A percentile compares a stretch with the other conserved stretches of the same genome.
Evolutionary conservation across 2,329 filamentous ascomycete genomes (phyloP).

Genomic region (Stagonosporopsis tanaceti): DNA sequence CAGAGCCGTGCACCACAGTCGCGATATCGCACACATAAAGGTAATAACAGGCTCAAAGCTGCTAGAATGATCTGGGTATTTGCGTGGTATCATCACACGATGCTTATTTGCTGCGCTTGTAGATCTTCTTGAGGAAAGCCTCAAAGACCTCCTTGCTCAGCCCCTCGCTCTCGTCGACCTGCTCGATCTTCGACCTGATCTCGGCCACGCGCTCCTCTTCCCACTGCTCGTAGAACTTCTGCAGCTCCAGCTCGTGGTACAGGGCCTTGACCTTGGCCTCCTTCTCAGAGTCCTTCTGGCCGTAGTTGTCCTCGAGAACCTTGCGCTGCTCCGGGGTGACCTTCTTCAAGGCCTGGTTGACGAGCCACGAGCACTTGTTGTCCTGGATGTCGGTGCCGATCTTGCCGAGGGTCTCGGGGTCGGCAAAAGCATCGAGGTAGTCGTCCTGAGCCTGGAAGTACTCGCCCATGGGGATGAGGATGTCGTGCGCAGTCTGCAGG

Average conservation of each 20-base stretch:
- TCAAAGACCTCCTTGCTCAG: slow-evolving; percentile 92
- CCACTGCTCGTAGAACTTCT: slow-evolving; percentile 84
- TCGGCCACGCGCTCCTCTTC: slow-evolving; percentile 88
- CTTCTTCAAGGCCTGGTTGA: slow-evolving; percentile 89
- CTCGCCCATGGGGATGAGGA: slow-evolving; percentile 95
- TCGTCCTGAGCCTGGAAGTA: slow-evolving; percentile 99
- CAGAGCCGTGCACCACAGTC: too few relatives aligned
- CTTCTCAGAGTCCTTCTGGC: slow-evolving; percentile 82
- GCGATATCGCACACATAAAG: too few relatives aligned
- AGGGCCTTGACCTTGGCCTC: slow-evolving; percentile 89
- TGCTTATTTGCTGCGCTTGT: slow-evolving; percentile 91
- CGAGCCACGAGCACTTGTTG: slow-evolving; percentile 99
- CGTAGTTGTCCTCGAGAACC: slow-evolving; percentile 91
- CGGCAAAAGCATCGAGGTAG: slow-evolving; percentile 97
- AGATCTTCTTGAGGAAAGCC: slow-evolving; percentile 92
- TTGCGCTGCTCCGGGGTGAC: slow-evolving; percentile 85
- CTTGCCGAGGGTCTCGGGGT: slow-evolving; percentile 93
- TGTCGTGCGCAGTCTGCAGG: slow-evolving; percentile 86
- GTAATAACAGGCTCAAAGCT: too few relatives aligned
- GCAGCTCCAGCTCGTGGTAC: slow-evolving; percentile 84
- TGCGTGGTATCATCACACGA: background rate
- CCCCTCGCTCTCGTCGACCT: slow-evolving; percentile 85
- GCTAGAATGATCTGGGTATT: too few relatives aligned
- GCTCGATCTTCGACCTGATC: slow-evolving; percentile 75
- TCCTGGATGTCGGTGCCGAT: slow-evolving; percentile 99